Conservation (phyloP, 768 basidiomycete species). For the Mycena leptocephala region DNA sequence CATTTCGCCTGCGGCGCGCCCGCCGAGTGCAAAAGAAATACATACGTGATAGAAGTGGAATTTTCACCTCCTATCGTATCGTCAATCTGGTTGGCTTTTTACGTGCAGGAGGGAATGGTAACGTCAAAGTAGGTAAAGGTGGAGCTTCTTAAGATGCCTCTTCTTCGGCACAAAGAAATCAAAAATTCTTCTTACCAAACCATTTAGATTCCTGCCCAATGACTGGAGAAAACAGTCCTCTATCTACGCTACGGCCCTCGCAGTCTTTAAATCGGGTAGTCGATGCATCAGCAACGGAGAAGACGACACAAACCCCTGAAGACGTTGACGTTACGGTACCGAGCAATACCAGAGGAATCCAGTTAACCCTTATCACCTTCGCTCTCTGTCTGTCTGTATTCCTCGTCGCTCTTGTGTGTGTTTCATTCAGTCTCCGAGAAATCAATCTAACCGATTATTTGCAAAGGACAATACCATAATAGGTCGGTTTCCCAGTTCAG, state of each 20-base stretch:
- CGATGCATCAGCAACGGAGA: background rate
- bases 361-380: constrained; percentile 16
- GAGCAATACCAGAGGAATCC: background rate
- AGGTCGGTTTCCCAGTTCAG: background rate
- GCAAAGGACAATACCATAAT: constrained; percentile 6
- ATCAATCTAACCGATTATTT: background rate
- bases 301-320: background rate
- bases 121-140: background rate
- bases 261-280: background rate
- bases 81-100: background rate
- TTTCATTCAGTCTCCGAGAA: background rate
- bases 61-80: background rate
- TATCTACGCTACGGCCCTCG: background rate
- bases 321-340: background rate
- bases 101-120: background rate
- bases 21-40: no score
- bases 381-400: constrained; percentile 34
- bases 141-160: background rate
- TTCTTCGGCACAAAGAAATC: background rate
- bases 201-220: background rate
- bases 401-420: constrained; percentile 28
- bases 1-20: no score
- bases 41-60: background rate
- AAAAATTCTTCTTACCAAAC: background rate
- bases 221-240: background rate